Conservation (phyloP, 495 filamentous ascomycete species). For the Xylaria castorea region DNA sequence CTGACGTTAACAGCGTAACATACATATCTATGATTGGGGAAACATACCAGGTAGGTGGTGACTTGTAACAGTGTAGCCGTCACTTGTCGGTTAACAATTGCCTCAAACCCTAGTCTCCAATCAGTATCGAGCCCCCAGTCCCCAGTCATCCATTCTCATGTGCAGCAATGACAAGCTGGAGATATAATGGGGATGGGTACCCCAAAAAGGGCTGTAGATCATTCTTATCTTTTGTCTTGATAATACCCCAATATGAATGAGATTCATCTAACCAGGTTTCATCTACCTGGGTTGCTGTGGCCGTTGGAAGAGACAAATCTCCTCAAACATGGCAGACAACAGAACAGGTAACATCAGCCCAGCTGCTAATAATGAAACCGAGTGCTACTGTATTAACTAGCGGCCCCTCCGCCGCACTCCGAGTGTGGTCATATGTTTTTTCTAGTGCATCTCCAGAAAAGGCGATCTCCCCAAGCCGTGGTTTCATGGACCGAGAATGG, state of each 20-base stretch:
- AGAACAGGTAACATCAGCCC: background rate
- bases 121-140: background rate
- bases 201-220: constrained; percentile 4
- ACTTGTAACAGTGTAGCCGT: constrained; percentile 6
- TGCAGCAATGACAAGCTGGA: constrained; percentile 12
- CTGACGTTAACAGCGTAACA: background rate
- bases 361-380: constrained; percentile 12
- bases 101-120: constrained; percentile 18
- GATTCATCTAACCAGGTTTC: constrained; percentile 15
- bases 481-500: constrained; percentile 27
- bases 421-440: constrained; percentile 29
- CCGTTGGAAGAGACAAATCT: background rate
- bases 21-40: background rate
- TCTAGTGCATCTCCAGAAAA: constrained; percentile 22
- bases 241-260: constrained; percentile 5
- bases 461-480: constrained; percentile 14
- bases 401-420: constrained; percentile 23
- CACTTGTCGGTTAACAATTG: constrained; percentile 24
- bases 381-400: constrained; percentile 12
- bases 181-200: background rate
- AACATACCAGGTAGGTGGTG: background rate
- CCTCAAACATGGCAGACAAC: constrained; percentile 7
- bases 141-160: constrained; percentile 2
- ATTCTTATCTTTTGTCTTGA: constrained; percentile 7
- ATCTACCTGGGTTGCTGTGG: background rate